A percentile compares a stretch with the other conserved stretches of the same genome.
Evolutionary conservation across 2,329 filamentous ascomycete genomes (phyloP).

Genomic region (Fusarium anguioides): DNA sequence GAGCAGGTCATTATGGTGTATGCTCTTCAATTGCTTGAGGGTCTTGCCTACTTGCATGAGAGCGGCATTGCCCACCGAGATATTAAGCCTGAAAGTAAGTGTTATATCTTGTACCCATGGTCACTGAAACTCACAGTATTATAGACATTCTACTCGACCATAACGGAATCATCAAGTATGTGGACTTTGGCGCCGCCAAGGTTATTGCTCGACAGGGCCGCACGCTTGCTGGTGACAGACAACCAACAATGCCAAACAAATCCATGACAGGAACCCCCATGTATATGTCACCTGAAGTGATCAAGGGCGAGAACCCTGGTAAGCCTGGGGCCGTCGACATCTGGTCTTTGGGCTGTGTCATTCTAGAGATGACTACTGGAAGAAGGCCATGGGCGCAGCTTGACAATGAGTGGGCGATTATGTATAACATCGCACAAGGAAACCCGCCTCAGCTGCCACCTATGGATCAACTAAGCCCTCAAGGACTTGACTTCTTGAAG

Average conservation of each 20-base stretch:
- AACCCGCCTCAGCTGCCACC: conserved; percentile 89
- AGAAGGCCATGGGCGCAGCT: conserved; percentile 93
- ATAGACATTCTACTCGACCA: conserved; percentile 94
- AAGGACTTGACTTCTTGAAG: conserved; percentile 88
- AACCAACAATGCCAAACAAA: conserved; percentile 75
- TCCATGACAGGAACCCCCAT: conserved; percentile 98
- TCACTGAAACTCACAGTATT: conserved; percentile 27
- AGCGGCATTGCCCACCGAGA: conserved; percentile 93
- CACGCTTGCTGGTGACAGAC: conserved; percentile 75
- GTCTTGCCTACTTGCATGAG: conserved; percentile 92
- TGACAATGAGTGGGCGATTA: conserved; percentile 99
- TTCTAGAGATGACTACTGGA: conserved; percentile 97
- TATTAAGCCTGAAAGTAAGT: conserved; percentile 95
- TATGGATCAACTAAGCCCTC: conserved; percentile 82
- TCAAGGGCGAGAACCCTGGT: conserved; percentile 85
- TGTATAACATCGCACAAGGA: conserved; percentile 99
- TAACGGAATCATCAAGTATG: conserved; percentile 98
- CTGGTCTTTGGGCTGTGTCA: conserved; percentile 96
- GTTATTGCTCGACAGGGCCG: conserved; percentile 94
- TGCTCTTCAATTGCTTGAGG: conserved; percentile 91
- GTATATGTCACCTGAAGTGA: conserved; percentile 99
- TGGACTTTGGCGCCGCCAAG: conserved; percentile 97
- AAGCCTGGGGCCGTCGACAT: conserved; percentile 91
- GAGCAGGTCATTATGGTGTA: conserved; percentile 98
- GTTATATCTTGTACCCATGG: background rate